Evolutionary conservation across 352 stramenopile genomes (phyloP), one percentile per base, ranked within the genome.

Genomic region (Phytophthora capsici): DNA sequence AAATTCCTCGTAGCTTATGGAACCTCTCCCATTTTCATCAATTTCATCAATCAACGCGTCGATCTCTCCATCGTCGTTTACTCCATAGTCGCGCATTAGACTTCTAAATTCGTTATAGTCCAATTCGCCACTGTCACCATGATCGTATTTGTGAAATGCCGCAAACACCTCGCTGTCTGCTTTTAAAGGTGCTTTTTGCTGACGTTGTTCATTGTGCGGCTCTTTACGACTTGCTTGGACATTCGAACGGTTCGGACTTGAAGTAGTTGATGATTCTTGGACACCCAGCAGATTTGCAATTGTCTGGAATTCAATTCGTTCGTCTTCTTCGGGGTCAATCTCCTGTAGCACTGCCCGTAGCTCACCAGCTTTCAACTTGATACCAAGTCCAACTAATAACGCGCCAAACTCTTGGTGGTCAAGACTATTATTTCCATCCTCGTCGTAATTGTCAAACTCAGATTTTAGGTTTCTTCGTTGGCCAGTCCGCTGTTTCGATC

Each of bases 391-490:
- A 52, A 86, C 55, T 0, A 91, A 58, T 9, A 91, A 73, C 8
- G 78, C 79, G 1, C 70, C 65, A 45, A 91, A 91, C 48, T 91
- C 83, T 26, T 86, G 72, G 38, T 84, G 80, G 48, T 90, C 79
- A 0, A 91, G 72, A 28, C 69, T 61, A 8, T 73, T 63, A 36
- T 50, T 88, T n/a, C 64, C 69, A 10, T 90, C 75, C 6, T 73
- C 49, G 46, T 89, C 83, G 28, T 80, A 91, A 26, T 79, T 71
- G 3, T 32, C 56, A 48, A 89, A 91, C 20, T 86, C 79, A 3
- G 61, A 41, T 9, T 58, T 66, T 6, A 91, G 16, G 19, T 69
- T 50, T 20, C 55, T 23, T 16, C 43, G 5, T 26, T 45, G 32
- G 20, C 58, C 44, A 23, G 36, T 52, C 14, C 45, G 46, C 28